Evolutionary conservation across 2,329 filamentous ascomycete species (phyloP).

Genomic region (Botrytis pseudocinerea): DNA sequence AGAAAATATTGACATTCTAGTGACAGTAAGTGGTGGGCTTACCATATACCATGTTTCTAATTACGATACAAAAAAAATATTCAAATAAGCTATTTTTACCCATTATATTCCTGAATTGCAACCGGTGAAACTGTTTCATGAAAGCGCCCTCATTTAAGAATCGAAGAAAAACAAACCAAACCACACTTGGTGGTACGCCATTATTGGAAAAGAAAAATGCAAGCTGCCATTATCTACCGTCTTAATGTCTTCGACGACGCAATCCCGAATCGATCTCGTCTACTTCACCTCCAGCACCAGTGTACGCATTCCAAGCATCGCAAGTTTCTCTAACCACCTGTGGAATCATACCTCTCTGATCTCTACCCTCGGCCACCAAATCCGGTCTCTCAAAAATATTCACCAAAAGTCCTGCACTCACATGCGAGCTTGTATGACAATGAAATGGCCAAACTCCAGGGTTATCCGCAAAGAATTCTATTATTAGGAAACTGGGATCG

Average conservation of each 20-base stretch:
- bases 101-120: not conserved
- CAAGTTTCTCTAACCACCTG: slow-evolving; percentile 52
- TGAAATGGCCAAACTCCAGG: slow-evolving; percentile 55
- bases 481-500: slow-evolving; percentile 43
- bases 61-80: not conserved
- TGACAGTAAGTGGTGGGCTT: not conserved
- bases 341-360: slow-evolving; percentile 45
- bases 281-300: slow-evolving; percentile 46
- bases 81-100: not conserved
- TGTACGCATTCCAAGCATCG: slow-evolving; percentile 53
- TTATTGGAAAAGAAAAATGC: not conserved
- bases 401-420: slow-evolving; percentile 44
- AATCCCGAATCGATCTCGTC: slow-evolving; percentile 55
- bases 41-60: too few relatives aligned
- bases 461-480: slow-evolving; percentile 52
- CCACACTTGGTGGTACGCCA: not conserved
- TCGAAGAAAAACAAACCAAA: not conserved
- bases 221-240: not conserved
- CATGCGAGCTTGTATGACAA: slow-evolving; percentile 53
- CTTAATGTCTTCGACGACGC: not conserved
- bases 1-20: not conserved
- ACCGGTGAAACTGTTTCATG: not conserved
- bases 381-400: slow-evolving; percentile 41
- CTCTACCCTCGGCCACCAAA: slow-evolving; percentile 39
- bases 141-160: not conserved